Evolutionary conservation across 1,284 basidiomycete genomes (phyloP), one percentile per base, ranked within the genome.

Genomic region (Fomitopsis betulina): DNA sequence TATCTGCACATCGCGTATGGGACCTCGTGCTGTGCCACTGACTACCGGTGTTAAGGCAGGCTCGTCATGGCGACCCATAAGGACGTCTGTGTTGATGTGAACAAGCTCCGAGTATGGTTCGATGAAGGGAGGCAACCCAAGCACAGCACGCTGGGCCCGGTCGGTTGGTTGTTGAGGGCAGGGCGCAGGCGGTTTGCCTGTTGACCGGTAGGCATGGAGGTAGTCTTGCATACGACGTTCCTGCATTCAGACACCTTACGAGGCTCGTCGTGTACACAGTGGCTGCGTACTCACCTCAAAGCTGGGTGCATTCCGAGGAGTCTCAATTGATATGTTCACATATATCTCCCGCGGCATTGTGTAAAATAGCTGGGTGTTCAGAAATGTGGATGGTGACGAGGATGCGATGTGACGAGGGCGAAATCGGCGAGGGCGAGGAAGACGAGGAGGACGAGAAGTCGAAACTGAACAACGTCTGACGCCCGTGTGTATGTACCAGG

Each of bases 151-250:
- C 57, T 73, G 70, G 7, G 63, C 59, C 0, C 73, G 72, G 50
- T 70, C 69, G 9, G 70, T 65, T 0, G 80, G 81, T 23, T 70
- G 62, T 53, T 69, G 71, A 1, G 80, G 78, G 32, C 70, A 73
- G 12, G 80, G 79, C 33, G 58, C 65, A 9, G 81, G 81, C 27
- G 77, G 74, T 42, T 68, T 65, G 15, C 79, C 78, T 0, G 79
- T 81, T 1, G 74, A 67, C 45, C 59, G 62, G 61, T 79, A 81
- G 8, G 77, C 72, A 40, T 69, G 68, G 7, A 81, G 59, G 62
- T 83, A 82, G 66, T 81, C 80, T 42, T 75, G 68, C 30, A 76
- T 68, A 30, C 81, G 76, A 43, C 75, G 67, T 71, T 83, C 81
- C 80, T 83, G 65, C 42, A 38, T 51, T 35, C n/a, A 35, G 33